phyloP scores from a whole-genome alignment of 345 rosid genomes.

The Tarenaya hassleriana region DNA sequence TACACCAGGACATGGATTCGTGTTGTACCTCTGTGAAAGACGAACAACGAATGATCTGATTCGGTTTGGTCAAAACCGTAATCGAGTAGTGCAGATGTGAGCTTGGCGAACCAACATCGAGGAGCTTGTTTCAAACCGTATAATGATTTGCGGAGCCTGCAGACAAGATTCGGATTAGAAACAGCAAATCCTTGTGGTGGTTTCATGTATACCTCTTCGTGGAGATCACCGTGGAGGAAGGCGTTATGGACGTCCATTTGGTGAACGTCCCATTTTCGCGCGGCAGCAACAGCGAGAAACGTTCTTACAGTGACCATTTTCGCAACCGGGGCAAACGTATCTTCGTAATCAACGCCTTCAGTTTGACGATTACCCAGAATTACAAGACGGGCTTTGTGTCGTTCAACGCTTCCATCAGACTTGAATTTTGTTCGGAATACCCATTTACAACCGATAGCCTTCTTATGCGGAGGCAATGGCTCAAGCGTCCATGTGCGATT shows the following conservation, averaged over 20 bases:
- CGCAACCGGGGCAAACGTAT: neutral
- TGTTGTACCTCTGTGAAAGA: too few relatives aligned
- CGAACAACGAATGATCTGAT: slow-evolving; percentile 1
- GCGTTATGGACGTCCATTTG: neutral
- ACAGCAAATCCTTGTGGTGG: neutral
- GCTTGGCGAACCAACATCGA: neutral
- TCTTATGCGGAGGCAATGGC: neutral
- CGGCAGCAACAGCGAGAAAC: neutral
- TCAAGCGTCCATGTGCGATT: neutral
- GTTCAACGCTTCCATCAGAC: neutral
- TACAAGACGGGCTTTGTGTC: neutral
- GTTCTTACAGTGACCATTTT: neutral
- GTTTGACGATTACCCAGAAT: too few relatives aligned
- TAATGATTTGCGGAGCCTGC: neutral
- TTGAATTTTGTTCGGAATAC: neutral
- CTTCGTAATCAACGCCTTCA: neutral
- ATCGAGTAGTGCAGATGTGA: neutral
- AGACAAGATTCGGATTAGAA: neutral
- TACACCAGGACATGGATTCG: neutral
- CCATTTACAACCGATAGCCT: neutral
- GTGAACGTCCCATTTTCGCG: neutral
- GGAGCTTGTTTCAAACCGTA: slow-evolving; percentile 2
- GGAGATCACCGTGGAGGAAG: slow-evolving; percentile 1
- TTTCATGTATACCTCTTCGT: slow-evolving; percentile 4
- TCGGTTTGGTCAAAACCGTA: neutral